These are phyloP conservation scores for Caulochytrium protostelioides DNA, from an alignment of 371 early-diverging fungal species.

Conservation along the genomic window DNA sequence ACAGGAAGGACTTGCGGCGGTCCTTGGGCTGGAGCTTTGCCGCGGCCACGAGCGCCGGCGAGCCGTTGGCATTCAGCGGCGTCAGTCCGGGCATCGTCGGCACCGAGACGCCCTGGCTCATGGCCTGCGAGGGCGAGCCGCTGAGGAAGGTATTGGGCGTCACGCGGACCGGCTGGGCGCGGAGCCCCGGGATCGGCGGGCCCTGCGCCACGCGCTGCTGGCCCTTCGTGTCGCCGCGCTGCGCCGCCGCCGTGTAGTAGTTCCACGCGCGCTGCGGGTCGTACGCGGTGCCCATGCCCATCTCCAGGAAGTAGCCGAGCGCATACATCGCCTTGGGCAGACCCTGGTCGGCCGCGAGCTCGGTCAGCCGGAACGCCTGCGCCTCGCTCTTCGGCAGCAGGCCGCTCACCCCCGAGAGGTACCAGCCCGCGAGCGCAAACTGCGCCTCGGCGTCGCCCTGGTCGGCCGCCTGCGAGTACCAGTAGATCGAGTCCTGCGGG, in stretches of 20 bases:
- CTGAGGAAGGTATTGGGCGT: no score
- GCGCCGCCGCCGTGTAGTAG: conserved; percentile 7
- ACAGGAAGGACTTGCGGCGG: no score
- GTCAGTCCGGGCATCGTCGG: no score
- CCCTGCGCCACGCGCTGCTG: no score
- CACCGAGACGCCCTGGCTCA: no score
- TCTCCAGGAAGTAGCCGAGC: conserved; percentile 7
- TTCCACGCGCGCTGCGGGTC: conserved; percentile 1
- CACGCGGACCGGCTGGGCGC: no score
- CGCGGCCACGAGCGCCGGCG: no score
- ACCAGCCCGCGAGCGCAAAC: conserved; percentile 2
- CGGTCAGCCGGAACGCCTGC: conserved; percentile 7
- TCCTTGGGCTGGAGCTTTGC: no score
- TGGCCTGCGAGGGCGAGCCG: no score
- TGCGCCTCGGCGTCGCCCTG: conserved; percentile 2
- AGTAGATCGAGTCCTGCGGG: conserved; percentile 2
- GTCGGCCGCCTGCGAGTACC: conserved; percentile 1
- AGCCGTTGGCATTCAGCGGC: no score
- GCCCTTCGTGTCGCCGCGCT: conserved; percentile 5
- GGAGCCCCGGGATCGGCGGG: no score
- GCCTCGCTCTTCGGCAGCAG: conserved; percentile 1
- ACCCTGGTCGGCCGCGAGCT: conserved; percentile 4
- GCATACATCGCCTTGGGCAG: conserved; percentile 7
- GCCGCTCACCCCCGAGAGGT: conserved; percentile 5
- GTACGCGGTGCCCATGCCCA: conserved; percentile 4